Percentiles rank a stretch among this genome's conserved stretches.
phyloP scores from a whole-genome alignment of 75 land plant genomes.

The Azolla pinnata region DNA sequence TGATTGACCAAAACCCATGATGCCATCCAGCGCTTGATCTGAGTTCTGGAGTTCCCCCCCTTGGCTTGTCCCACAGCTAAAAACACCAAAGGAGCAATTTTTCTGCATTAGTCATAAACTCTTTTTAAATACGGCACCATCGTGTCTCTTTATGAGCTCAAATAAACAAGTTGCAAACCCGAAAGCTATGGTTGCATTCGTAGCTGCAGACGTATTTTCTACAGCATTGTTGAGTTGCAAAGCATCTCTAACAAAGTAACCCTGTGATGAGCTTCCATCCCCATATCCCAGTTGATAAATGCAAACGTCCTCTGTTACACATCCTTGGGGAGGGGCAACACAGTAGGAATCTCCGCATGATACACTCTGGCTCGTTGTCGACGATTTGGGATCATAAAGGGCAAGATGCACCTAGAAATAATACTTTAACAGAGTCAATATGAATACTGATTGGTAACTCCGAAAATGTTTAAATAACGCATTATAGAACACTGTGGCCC shows the following conservation, averaged over 20 bases:
- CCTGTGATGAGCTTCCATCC: slow-evolving; percentile 63
- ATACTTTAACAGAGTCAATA: neutral
- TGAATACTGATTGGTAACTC: neutral
- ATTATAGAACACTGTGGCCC: too few species aligned
- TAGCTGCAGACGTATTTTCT: slow-evolving; percentile 24
- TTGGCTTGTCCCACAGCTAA: slow-evolving; percentile 67
- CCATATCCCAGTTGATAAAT: slow-evolving; percentile 48
- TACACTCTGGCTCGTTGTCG: slow-evolving; percentile 29
- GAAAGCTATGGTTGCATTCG: slow-evolving; percentile 39
- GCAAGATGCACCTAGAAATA: slow-evolving; percentile 40
- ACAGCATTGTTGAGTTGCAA: slow-evolving; percentile 31
- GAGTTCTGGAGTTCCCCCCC: slow-evolving; percentile 55
- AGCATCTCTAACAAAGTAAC: slow-evolving; percentile 45
- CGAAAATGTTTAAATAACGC: too few species aligned
- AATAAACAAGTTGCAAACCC: slow-evolving; percentile 32
- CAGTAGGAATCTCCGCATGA: slow-evolving; percentile 42
- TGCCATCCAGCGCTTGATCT: slow-evolving; percentile 79
- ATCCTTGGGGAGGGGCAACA: slow-evolving; percentile 13
- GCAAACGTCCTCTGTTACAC: slow-evolving; percentile 28
- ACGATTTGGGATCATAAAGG: slow-evolving; percentile 33
- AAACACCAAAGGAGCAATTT: slow-evolving; percentile 1
- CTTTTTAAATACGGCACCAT: too few species aligned
- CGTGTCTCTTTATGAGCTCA: too few species aligned
- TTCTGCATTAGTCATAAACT: too few species aligned
- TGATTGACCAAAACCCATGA: slow-evolving; percentile 78